These are phyloP conservation scores for Rhipidocladum racemiflorum DNA, from an alignment of 176 grass and related monocot genomes.

Conservation along the genomic window DNA sequence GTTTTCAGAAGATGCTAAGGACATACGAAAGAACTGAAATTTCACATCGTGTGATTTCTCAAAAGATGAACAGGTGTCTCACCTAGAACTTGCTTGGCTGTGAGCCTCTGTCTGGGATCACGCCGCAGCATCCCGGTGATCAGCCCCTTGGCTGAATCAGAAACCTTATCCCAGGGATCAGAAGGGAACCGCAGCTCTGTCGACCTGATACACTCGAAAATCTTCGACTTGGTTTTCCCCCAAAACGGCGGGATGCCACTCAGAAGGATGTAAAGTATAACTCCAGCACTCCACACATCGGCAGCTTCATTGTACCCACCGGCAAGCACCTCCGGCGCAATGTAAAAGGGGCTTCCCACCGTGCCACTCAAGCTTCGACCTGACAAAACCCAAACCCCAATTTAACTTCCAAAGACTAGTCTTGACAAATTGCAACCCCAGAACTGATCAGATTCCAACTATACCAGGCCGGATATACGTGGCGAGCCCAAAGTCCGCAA, in stretches of 20 bases:
- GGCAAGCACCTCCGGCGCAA: slow-evolving; percentile 86
- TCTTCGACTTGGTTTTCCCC: slow-evolving; percentile 89
- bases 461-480: slow-evolving; percentile 83
- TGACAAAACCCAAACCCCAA: slow-evolving; percentile 35
- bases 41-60: not conserved
- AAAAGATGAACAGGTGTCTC: slow-evolving; percentile 25
- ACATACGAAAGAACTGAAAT: not conserved
- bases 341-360: slow-evolving; percentile 95
- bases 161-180: slow-evolving; percentile 76
- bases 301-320: slow-evolving; percentile 88
- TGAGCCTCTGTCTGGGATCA: slow-evolving; percentile 60
- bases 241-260: slow-evolving; percentile 89
- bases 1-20: not conserved
- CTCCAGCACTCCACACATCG: slow-evolving; percentile 83
- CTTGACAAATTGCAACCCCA: not conserved
- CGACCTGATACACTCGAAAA: slow-evolving; percentile 82
- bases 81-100: slow-evolving; percentile 75
- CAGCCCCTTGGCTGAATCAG: slow-evolving; percentile 74
- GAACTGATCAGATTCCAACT: not conserved
- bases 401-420: slow-evolving; percentile 6
- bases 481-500: slow-evolving; percentile 88
- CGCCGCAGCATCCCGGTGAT: slow-evolving; percentile 68
- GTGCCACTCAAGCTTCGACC: slow-evolving; percentile 82
- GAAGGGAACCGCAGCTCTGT: slow-evolving; percentile 73
- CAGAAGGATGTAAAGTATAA: slow-evolving; percentile 95